A percentile compares a stretch with the other conserved stretches of the same genome.
Conservation (phyloP, 208 protist species). For the Strigomonas culicis region DNA sequence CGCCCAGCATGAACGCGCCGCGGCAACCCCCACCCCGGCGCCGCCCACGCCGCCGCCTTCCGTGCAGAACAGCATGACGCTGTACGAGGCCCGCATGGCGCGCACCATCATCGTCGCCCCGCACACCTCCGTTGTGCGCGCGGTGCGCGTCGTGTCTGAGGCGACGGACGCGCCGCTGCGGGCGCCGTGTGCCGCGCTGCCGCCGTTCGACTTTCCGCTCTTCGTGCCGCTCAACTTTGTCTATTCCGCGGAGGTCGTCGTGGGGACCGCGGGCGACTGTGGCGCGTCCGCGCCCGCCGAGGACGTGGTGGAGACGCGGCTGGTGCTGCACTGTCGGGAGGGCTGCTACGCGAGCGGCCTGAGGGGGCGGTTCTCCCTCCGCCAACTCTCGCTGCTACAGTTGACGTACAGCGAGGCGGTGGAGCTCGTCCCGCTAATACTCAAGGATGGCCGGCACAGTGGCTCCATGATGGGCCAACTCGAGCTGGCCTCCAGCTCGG, state of each 20-base stretch:
- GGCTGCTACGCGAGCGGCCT: neutral
- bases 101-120: no score
- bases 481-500: no score
- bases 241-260: neutral
- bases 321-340: constrained; percentile 11
- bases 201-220: neutral
- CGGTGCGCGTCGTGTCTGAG: no score
- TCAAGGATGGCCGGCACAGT: no score
- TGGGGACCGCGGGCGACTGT: neutral
- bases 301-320: constrained; percentile 17
- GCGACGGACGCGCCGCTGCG: no score
- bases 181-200: neutral
- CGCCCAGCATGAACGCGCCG: no score
- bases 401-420: neutral
- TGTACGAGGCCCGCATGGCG: no score
- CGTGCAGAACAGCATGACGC: neutral
- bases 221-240: neutral
- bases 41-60: neutral
- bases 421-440: neutral
- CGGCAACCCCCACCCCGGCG: no score
- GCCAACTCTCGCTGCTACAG: no score
- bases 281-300: constrained; percentile 11
- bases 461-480: no score
- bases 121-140: no score
- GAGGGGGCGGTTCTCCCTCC: neutral